phyloP scores from a whole-genome alignment of 1,139 yeast species.

The Blastobotrys apis region DNA sequence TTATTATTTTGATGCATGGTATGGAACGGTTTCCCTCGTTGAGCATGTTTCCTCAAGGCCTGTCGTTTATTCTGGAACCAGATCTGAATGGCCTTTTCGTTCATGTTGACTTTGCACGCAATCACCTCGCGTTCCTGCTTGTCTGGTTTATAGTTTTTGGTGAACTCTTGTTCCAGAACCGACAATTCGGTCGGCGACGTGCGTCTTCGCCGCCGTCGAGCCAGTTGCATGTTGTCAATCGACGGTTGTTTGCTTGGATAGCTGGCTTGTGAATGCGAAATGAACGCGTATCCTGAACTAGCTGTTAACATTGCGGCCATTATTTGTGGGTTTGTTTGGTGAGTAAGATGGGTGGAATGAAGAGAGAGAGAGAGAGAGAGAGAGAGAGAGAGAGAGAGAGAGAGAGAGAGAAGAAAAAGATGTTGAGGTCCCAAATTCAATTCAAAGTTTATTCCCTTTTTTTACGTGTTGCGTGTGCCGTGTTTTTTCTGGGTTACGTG shows the following conservation, averaged over 20 bases:
- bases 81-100: slow-evolving; percentile 95
- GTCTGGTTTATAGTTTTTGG: slow-evolving; percentile 74
- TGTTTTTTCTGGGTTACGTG: too few relatives aligned
- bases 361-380: too few relatives aligned
- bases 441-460: too few relatives aligned
- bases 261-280: slow-evolving; percentile 76
- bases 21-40: slow-evolving; percentile 2
- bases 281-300: slow-evolving; percentile 56
- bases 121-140: slow-evolving; percentile 68
- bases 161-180: slow-evolving; percentile 75
- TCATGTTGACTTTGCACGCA: slow-evolving; percentile 77
- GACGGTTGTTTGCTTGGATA: slow-evolving; percentile 79
- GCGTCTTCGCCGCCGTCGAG: slow-evolving; percentile 91
- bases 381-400: too few relatives aligned
- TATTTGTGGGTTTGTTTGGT: too few relatives aligned
- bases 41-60: slow-evolving; percentile 52
- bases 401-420: too few relatives aligned
- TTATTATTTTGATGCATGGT: not conserved
- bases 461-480: too few relatives aligned
- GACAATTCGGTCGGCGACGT: slow-evolving; percentile 84
- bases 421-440: too few relatives aligned
- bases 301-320: slow-evolving; percentile 1
- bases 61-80: slow-evolving; percentile 98
- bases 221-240: slow-evolving; percentile 84
- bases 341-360: not conserved